Evolutionary conservation across 2,329 filamentous ascomycete species (phyloP).

Genomic region (Thermothelomyces thermophilus): DNA sequence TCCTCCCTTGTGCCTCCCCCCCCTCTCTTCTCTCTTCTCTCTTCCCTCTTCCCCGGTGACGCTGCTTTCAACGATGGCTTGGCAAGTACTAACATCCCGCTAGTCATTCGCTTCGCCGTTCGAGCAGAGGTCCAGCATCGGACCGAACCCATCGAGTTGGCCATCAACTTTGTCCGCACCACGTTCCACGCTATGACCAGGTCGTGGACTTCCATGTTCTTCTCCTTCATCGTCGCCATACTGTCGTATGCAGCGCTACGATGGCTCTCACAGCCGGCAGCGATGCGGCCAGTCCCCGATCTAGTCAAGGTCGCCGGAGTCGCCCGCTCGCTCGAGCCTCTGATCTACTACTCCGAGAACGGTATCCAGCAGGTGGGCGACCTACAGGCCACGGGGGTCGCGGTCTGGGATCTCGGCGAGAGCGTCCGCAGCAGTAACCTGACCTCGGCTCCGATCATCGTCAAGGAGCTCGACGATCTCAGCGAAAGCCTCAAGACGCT

Average conservation of each 20-base stretch:
- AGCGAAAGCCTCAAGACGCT: conserved; percentile 80
- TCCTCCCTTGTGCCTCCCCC: conserved; percentile 11
- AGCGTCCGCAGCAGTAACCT: conserved; percentile 84
- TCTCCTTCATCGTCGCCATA: conserved; percentile 55
- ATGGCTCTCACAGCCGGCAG: conserved; percentile 61
- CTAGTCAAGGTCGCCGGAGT: conserved; percentile 85
- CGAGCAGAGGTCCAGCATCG: conserved; percentile 83
- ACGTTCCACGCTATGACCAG: conserved; percentile 56
- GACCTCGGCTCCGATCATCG: conserved; percentile 81
- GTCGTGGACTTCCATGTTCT: conserved; percentile 61
- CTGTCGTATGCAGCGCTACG: conserved; percentile 60
- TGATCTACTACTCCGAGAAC: conserved; percentile 91
- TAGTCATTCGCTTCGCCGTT: conserved; percentile 83
- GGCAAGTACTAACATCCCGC: neutral
- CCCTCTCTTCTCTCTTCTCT: no score
- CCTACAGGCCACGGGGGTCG: conserved; percentile 83
- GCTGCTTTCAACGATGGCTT: conserved; percentile 5
- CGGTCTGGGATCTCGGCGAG: conserved; percentile 91
- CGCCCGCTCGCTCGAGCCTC: conserved; percentile 84
- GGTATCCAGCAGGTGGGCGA: conserved; percentile 80
- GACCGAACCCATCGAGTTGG: conserved; percentile 73
- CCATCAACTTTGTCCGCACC: conserved; percentile 56
- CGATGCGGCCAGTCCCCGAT: conserved; percentile 65
- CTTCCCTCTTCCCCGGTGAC: no score
- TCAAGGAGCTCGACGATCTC: conserved; percentile 75